Evolutionary conservation across 1,139 yeast genomes (phyloP).

Genomic region (Suhomyces yuchorum): DNA sequence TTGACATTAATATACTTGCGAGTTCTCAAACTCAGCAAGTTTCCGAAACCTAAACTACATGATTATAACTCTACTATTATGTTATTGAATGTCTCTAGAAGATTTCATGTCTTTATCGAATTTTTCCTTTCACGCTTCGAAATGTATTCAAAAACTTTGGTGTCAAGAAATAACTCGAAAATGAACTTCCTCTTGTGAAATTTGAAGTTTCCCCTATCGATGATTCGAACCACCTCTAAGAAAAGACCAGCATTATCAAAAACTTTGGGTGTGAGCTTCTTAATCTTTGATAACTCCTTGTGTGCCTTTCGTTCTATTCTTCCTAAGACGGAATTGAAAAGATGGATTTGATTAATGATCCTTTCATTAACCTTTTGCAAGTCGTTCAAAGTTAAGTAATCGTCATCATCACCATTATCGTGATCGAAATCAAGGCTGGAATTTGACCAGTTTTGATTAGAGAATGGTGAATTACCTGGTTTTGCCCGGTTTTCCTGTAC

Average conservation of each 20-base stretch:
- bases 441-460: constrained; percentile 3
- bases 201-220: constrained; percentile 70
- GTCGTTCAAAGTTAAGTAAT: constrained; percentile 9
- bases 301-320: constrained; percentile 70
- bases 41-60: neutral
- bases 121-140: constrained; percentile 44
- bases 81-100: neutral
- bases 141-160: constrained; percentile 56
- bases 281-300: constrained; percentile 59
- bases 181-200: constrained; percentile 53
- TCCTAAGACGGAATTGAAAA: constrained; percentile 64
- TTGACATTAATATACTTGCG: neutral
- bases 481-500: neutral
- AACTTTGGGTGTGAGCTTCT: constrained; percentile 52
- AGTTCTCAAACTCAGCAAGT: no score
- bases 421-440: constrained; percentile 7
- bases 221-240: constrained; percentile 57
- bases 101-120: constrained; percentile 3
- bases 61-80: neutral
- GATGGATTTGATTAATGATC: constrained; percentile 52
- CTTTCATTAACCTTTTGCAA: constrained; percentile 31
- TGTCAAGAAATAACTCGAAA: constrained; percentile 62
- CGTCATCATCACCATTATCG: constrained; percentile 8
- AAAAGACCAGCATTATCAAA: constrained; percentile 64
- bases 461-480: neutral